Evolutionary conservation across 768 basidiomycete genomes (phyloP).

Genomic region (Boletus sensibilis): DNA sequence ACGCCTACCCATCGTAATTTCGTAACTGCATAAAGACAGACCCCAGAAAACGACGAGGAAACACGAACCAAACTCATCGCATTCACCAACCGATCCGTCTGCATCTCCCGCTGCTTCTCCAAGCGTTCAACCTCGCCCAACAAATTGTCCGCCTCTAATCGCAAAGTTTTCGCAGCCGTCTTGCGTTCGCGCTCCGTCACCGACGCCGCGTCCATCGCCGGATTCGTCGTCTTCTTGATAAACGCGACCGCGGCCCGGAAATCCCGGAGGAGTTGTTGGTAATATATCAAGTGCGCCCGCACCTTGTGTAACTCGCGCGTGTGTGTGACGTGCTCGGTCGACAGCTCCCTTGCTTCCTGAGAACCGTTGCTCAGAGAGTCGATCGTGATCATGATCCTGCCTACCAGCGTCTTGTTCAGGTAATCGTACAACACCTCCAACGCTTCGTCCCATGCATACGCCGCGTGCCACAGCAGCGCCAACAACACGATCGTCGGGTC

Average conservation of each 20-base stretch:
- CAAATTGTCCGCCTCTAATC: neutral
- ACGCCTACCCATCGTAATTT: neutral
- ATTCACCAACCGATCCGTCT: neutral
- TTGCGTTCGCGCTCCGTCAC: neutral
- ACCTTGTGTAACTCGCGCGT: neutral
- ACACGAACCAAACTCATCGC: neutral
- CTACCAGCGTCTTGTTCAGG: slow-evolving; percentile 1
- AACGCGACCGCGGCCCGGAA: neutral
- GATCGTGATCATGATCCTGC: neutral
- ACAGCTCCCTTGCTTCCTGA: neutral
- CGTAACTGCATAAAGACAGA: neutral
- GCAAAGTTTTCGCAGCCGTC: neutral
- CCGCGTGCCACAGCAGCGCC: slow-evolving; percentile 48
- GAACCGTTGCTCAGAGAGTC: neutral
- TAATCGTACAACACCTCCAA: slow-evolving; percentile 37
- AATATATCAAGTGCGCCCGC: neutral
- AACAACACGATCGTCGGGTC: slow-evolving; percentile 53
- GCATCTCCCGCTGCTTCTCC: neutral
- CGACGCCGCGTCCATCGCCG: neutral
- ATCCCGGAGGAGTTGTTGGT: neutral
- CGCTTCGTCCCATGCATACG: slow-evolving; percentile 57
- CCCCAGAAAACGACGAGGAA: neutral
- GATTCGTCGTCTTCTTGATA: neutral
- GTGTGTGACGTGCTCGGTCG: neutral
- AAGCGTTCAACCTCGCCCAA: neutral